A percentile compares a stretch with the other conserved stretches of the same genome.
Evolutionary conservation across 331 rosid species (phyloP).

Genomic region (Stylosanthes scabra): DNA sequence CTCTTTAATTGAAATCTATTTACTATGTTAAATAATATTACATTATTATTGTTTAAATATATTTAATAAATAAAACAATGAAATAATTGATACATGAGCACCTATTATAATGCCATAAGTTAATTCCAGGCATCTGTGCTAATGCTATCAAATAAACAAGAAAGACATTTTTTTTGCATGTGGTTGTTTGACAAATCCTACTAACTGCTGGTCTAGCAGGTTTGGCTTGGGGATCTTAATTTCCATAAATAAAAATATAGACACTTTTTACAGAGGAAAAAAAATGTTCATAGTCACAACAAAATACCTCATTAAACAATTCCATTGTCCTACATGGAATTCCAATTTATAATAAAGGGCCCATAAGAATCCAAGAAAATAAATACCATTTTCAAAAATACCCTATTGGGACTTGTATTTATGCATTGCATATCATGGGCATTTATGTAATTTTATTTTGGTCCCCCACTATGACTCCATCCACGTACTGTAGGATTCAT

Average conservation of each 20-base stretch:
- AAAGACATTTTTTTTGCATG: conserved; percentile 56
- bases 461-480: conserved; percentile 63
- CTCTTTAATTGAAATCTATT: no score
- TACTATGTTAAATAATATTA: no score
- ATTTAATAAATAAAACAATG: no score
- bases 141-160: conserved; percentile 36
- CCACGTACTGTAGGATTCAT: conserved; percentile 34
- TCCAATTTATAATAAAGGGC: conserved; percentile 37
- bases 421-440: conserved; percentile 4
- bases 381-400: conserved; percentile 35
- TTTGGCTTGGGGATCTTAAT: conserved; percentile 33
- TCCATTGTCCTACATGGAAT: conserved; percentile 55
- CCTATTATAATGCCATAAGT: no score
- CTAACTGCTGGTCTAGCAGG: conserved; percentile 49
- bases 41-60: no score
- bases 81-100: no score
- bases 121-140: conserved; percentile 22
- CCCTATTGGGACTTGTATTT: conserved; percentile 35
- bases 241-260: conserved; percentile 15
- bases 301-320: conserved; percentile 31
- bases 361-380: neutral
- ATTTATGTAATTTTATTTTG: conserved; percentile 45
- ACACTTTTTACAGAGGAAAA: neutral
- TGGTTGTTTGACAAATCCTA: conserved; percentile 63
- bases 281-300: conserved; percentile 32